A percentile compares a stretch with the other conserved stretches of the same genome.
Conservation (phyloP, 371 early-diverging fungal species). For the Mortierella sp. region DNA sequence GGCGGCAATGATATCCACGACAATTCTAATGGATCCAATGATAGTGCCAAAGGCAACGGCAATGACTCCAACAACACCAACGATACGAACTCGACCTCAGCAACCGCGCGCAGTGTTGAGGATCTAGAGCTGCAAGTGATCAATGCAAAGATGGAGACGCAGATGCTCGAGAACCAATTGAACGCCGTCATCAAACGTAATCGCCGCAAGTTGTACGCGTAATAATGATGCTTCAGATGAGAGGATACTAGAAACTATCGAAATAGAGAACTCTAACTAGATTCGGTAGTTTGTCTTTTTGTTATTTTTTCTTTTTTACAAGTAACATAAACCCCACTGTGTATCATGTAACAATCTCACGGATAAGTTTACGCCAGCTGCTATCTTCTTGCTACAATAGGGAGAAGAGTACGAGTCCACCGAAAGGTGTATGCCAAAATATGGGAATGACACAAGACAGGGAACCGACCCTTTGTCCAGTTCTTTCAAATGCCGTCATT, state of each 20-base stretch:
- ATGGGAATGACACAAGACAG: no score
- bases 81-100: background rate
- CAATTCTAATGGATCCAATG: slow-evolving; percentile 4
- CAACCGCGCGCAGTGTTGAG: slow-evolving; percentile 29
- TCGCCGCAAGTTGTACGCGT: slow-evolving; percentile 48
- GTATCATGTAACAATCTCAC: no score
- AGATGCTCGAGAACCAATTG: slow-evolving; percentile 58
- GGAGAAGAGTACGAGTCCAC: no score
- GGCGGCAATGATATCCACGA: background rate
- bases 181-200: slow-evolving; percentile 60
- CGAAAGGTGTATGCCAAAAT: background rate
- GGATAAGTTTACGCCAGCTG: no score
- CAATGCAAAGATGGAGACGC: slow-evolving; percentile 60
- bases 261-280: no score
- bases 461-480: no score
- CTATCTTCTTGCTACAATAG: no score
- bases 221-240: background rate
- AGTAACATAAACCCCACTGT: background rate
- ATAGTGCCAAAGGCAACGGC: slow-evolving; percentile 2
- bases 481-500: no score
- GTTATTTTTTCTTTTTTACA: background rate
- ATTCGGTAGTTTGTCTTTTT: background rate
- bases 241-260: no score
- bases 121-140: slow-evolving; percentile 58
- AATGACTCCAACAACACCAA: slow-evolving; percentile 1